Base-by-base conservation (phyloP, 176 grass and related monocot genomes). In the Carex myosuroides region DNA sequence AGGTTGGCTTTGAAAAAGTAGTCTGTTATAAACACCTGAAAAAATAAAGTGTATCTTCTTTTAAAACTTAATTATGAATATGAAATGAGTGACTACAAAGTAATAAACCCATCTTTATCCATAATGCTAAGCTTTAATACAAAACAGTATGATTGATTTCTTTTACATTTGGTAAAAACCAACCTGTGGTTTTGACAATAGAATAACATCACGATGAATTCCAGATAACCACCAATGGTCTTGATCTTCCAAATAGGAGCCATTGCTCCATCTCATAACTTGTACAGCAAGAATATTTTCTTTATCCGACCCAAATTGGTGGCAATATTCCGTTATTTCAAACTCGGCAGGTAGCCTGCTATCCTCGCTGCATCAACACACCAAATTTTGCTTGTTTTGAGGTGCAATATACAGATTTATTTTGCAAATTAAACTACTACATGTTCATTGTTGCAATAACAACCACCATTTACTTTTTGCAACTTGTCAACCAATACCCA, bases 221-320 rank as follows among this genome's bases (percentile, higher is more conserved):
- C 95, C 95, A 78, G 95, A 98, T 21, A 95, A 33, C 95, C 92
- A 86, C 95, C 95, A 98, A 84, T 98, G 95, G 21, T 98, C 95
- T 82, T 98, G 95, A 89, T 98, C 95, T 90, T 98, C 95, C 50
- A 98, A 88, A 93, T 98, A 98, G 39, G 95, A 95, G 56, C 95
- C 95, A 86, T 93, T 93, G 82, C 95, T 98, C 95, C 95, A 98
- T 81, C 95, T 91, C 89, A 98, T 91, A 17, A 98, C 91, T 91
- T 98, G 95, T 79, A 98, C 91, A 56, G 92, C 89, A 83, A 98
- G 91, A 92, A 98, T 70, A 88, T 98, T 98, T 80, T 86, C 89
- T 74, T 89, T 86, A 48, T 85, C 91, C 58, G 88, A 94, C 80
- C 93, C 91, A 80, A 79, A 90, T 56, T 87, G 89, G 85, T 94